Base-by-base conservation (phyloP, 805 yeast species). In the Candida railenensis region DNA sequence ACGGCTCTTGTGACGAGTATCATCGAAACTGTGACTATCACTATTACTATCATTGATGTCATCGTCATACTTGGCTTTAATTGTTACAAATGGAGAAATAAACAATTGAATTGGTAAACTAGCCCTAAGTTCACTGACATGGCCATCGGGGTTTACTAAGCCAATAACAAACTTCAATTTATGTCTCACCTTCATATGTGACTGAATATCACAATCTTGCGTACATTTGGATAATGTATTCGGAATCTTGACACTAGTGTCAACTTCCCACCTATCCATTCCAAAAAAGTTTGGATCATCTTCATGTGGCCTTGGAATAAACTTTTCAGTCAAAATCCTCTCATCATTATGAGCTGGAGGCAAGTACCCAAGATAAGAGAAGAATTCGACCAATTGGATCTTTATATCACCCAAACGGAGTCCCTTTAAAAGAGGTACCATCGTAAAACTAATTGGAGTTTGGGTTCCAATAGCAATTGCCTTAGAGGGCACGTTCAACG, bases 401-500 rank as follows among this genome's bases (percentile, higher is more conserved):
- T 78, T 81, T 45, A 90, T 77, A n/a, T 80, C 75, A 1, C 97
- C 97, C 37, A 92, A 67, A 48, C 73, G 76, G 45, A 92, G 71
- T 0, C 96, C 96, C 63, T 94, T 92, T 39, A 81, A 64, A 37
- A 92, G 67, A 0, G 99, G 98, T 1, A 85, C 86, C 54, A 92
- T 61, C 52, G 81, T 72, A 54, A 92, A 73, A 53, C 82, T 78
- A 4, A 92, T 76, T 1, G 89, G 87, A 4, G 86, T 73, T 0
- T 80, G 69, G 0, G 96, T 83, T 1, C 99, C 99, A 37, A 94
- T 83, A 0, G 98, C 95, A 20, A 89, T 78, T 0, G 97, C 96
- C 57, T 88, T 85, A 21, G 89, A 76, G 0, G 98, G 97, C 4
- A 88, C 83, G 44, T 88, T 85, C 48, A 94, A 81, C 2, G 89